A percentile compares a stretch with the other conserved stretches of the same genome.
phyloP scores from a whole-genome alignment of 208 protist genomes.

The Leishmania aethiopica region DNA sequence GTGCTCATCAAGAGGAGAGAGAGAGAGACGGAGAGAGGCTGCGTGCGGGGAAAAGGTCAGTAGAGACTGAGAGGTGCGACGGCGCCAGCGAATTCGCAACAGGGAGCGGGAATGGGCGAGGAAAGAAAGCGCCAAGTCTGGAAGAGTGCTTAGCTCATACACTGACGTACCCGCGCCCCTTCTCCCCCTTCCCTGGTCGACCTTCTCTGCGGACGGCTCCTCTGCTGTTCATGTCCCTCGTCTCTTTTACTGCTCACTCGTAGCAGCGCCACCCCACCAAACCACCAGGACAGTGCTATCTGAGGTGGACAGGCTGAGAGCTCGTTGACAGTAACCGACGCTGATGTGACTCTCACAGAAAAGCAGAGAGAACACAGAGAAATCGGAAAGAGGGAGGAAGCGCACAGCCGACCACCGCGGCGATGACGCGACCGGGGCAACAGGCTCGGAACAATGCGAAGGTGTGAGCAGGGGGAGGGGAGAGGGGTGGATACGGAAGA shows the following conservation, averaged over 20 bases:
- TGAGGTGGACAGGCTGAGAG: not conserved
- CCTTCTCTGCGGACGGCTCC: not conserved
- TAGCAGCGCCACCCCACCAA: not conserved
- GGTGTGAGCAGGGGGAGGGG: not conserved
- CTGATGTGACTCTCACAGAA: not conserved
- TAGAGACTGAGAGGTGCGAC: not conserved
- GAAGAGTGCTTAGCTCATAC: not conserved
- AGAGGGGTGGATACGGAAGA: not conserved
- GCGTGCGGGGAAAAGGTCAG: not conserved
- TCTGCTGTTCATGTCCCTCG: not conserved
- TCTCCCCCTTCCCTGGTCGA: not conserved
- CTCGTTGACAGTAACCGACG: not conserved
- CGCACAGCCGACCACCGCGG: not conserved
- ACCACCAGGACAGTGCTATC: not conserved
- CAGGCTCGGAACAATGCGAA: not conserved
- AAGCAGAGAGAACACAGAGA: not conserved
- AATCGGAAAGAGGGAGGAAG: not conserved
- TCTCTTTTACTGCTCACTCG: not conserved
- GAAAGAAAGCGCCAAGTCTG: not conserved
- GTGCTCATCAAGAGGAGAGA: not conserved
- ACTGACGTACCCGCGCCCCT: not conserved
- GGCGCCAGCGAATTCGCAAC: not conserved
- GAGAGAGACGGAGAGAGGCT: not conserved
- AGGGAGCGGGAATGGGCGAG: not conserved
- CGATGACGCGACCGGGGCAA: not conserved